Base-by-base conservation (phyloP, 176 grass and related monocot genomes). In the Pharus latifolius region DNA sequence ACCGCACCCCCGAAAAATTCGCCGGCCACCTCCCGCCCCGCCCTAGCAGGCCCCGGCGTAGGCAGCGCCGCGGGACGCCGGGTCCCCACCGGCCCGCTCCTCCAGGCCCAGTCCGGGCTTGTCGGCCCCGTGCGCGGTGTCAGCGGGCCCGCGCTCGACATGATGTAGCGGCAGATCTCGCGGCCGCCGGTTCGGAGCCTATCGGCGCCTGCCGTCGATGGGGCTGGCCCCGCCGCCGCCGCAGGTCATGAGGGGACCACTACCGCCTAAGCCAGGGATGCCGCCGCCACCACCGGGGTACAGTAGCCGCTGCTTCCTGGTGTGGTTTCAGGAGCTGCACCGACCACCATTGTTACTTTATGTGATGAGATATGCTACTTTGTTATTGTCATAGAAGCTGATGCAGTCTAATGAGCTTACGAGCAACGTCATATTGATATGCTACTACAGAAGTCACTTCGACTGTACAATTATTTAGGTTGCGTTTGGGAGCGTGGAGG, bases 161-260 rank as follows among this genome's bases (percentile, higher is more conserved):
- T 81, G 83, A 86, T 86, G 83, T 77, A 86, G 38, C 83, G 77
- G 0, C 83, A 81, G 63, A 47, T 86, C 11, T 76, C 77, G 31
- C 71, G 83, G 24, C 83, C 83, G 9, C 83, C 77, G 1, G 38
- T 86, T 16, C 61, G 75, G 11, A 75, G 75, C 41, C 70, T 80
- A 42, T 85, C 83, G 1, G 82, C 82, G 0, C 66, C 82, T 29
- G 66, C 82, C 35, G 58, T 84, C 65, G 57, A 9, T 48, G 9
- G 35, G 35, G 35, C 35, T 38, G 4, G 6, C 35, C 35, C 27
- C 16, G n/a, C 74, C 75, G 14, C 75, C 75, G 1, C 85, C 45
- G 10, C 85, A 72, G 34, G 67, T 75, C 47, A 59, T 59, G 56
- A 59, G 56, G 15, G 74, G 67, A 22, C 85, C 63, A 5, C 56